Percentiles rank a stretch among this genome's conserved stretches.
phyloP scores from a whole-genome alignment of 257 asterid species.

The Lycium barbarum region DNA sequence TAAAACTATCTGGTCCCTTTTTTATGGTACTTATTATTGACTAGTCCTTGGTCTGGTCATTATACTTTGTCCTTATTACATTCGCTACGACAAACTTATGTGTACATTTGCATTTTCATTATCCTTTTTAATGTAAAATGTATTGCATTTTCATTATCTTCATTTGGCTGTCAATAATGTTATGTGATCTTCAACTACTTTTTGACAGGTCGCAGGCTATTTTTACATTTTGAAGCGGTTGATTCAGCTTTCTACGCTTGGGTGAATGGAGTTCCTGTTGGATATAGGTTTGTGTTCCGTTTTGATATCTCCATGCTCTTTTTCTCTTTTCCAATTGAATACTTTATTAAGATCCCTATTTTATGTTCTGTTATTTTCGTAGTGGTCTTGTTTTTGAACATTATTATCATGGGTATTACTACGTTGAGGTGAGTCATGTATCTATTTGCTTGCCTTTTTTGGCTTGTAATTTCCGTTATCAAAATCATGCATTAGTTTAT shows the following conservation, averaged over 20 bases:
- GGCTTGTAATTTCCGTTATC: neutral
- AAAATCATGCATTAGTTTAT: neutral
- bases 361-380: neutral
- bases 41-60: conserved; percentile 10
- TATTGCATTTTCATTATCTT: neutral
- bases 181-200: conserved; percentile 31
- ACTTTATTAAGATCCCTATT: neutral
- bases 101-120: neutral
- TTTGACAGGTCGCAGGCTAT: conserved; percentile 85
- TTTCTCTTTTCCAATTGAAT: conserved; percentile 23
- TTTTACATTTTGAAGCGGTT: conserved; percentile 95
- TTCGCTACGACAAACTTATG: neutral
- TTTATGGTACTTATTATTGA: conserved; percentile 6
- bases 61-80: conserved; percentile 1
- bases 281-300: conserved; percentile 75
- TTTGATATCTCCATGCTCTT: neutral
- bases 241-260: conserved; percentile 96
- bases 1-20: neutral
- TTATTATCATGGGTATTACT: neutral
- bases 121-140: conserved; percentile 3
- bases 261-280: conserved; percentile 90
- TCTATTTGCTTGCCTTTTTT: neutral
- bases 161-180: conserved; percentile 36
- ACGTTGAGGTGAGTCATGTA: conserved; percentile 1
- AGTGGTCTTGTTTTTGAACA: conserved; percentile 4